phyloP scores from a whole-genome alignment of 2,329 filamentous ascomycete species.

The Fusarium sp. region DNA sequence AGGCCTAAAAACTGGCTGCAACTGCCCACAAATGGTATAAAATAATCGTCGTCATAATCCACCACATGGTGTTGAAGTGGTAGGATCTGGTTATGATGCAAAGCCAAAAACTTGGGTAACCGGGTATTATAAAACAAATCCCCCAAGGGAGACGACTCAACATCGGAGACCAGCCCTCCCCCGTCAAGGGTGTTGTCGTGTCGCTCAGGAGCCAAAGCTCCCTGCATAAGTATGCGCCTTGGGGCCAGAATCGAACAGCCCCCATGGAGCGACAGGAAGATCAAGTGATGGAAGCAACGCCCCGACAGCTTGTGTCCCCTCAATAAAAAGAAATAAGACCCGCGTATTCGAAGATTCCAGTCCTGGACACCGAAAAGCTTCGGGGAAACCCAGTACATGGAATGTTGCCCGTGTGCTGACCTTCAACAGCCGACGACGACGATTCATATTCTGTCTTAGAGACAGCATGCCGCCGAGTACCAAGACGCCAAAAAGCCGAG shows the following conservation, averaged over 20 bases:
- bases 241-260: constrained; percentile 42
- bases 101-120: constrained; percentile 44
- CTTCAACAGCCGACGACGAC: constrained; percentile 36
- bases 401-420: constrained; percentile 19
- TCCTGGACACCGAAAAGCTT: constrained; percentile 18
- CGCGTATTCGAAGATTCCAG: constrained; percentile 12
- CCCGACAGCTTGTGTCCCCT: constrained; percentile 23
- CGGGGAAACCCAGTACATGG: constrained; percentile 9
- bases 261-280: constrained; percentile 41
- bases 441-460: constrained; percentile 26
- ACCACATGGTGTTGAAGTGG: constrained; percentile 49
- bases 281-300: constrained; percentile 26
- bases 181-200: constrained; percentile 46
- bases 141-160: constrained; percentile 47
- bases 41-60: constrained; percentile 38
- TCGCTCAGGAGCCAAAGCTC: constrained; percentile 42
- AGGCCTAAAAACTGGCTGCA: constrained; percentile 28
- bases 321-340: constrained; percentile 42
- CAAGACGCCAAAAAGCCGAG: constrained; percentile 47
- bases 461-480: constrained; percentile 36
- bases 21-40: constrained; percentile 38
- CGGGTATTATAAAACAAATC: constrained; percentile 49
- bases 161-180: constrained; percentile 46
- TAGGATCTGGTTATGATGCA: constrained; percentile 43
- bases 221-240: constrained; percentile 34